Base-by-base conservation (phyloP, 371 early-diverging fungal species). In the Chytridiales sp. region DNA sequence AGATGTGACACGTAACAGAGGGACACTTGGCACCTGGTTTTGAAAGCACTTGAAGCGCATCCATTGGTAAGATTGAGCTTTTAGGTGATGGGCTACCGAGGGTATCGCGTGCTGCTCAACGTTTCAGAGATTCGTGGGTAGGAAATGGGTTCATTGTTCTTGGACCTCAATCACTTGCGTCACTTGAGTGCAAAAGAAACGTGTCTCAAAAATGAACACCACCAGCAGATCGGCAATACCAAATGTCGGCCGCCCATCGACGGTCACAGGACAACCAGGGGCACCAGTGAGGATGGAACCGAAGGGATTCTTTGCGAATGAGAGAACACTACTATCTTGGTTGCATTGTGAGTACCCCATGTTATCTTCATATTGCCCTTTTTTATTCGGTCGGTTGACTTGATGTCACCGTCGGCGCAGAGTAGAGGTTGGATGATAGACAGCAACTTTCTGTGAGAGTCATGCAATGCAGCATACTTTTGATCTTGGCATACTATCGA, bases 281-380 rank as follows among this genome's bases (percentile, higher is more conserved):
- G 56, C 91, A 0, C 89, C 94, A 0, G 85, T 93, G 22, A 87
- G 98, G 19, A 90, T 99, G 2, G 99, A 99, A 64, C 99, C 99
- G 46, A 99, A 99, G 77, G 98, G 97, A 15, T 99, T 90, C 76
- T 99, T 99, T 82, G 99, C 99, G 54, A 99, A 99, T 69, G 99
- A 99, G 76, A 85, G 99, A 51, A 99, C 99, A 1, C 99, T 99
- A 72, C 79, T 99, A 41, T 88, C 95, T 17, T 85, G 85, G 77
- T 62, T 86, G 53, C 81, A 85, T 29, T 77, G 74, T 73, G 48
- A 65, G 68, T 31, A 39, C 51, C 29, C 3, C 5, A 43, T 35
- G n/a, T 11, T 35, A 40, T 21, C 43, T 3, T 44, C 35, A 9
- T 32, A 11, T 36, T 30, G 30, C 15, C 19, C 31, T 21, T 4